Evolutionary conservation across 2,329 filamentous ascomycete species (phyloP).

Genomic region (Trichoderma asperellum): DNA sequence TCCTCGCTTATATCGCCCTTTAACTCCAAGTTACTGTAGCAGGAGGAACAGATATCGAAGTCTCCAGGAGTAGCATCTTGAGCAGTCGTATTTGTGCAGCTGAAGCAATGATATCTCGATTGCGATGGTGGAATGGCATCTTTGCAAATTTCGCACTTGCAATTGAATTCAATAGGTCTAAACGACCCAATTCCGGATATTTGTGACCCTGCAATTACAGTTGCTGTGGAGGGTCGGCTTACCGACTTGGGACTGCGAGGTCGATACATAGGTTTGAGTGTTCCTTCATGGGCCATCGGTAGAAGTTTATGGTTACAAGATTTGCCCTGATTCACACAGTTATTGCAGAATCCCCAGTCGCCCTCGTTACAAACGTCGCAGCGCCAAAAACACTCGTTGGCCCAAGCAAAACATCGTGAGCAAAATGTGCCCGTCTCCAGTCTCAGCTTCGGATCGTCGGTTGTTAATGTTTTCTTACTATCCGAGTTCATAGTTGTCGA

Average conservation of each 20-base stretch:
- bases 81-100: slow-evolving; percentile 62
- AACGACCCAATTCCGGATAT: slow-evolving; percentile 58
- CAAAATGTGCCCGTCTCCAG: slow-evolving; percentile 85
- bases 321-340: slow-evolving; percentile 80
- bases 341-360: slow-evolving; percentile 92
- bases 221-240: slow-evolving; percentile 53
- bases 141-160: slow-evolving; percentile 78
- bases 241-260: slow-evolving; percentile 49
- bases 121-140: slow-evolving; percentile 70
- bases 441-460: slow-evolving; percentile 67
- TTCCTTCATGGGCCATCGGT: slow-evolving; percentile 67
- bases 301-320: slow-evolving; percentile 83
- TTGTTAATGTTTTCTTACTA: slow-evolving; percentile 61
- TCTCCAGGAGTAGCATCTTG: slow-evolving; percentile 64
- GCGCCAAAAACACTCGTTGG: slow-evolving; percentile 88
- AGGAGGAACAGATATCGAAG: slow-evolving; percentile 81
- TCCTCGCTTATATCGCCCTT: slow-evolving; percentile 69
- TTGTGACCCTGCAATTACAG: slow-evolving; percentile 52
- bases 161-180: slow-evolving; percentile 71
- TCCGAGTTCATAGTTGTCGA: slow-evolving; percentile 56
- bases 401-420: slow-evolving; percentile 70
- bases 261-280: slow-evolving; percentile 38
- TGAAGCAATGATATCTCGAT: slow-evolving; percentile 78
- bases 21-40: slow-evolving; percentile 71
- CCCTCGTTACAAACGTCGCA: slow-evolving; percentile 87